Evolutionary conservation across 2,329 filamentous ascomycete species (phyloP).

Genomic region (Lizonia empirigonia): DNA sequence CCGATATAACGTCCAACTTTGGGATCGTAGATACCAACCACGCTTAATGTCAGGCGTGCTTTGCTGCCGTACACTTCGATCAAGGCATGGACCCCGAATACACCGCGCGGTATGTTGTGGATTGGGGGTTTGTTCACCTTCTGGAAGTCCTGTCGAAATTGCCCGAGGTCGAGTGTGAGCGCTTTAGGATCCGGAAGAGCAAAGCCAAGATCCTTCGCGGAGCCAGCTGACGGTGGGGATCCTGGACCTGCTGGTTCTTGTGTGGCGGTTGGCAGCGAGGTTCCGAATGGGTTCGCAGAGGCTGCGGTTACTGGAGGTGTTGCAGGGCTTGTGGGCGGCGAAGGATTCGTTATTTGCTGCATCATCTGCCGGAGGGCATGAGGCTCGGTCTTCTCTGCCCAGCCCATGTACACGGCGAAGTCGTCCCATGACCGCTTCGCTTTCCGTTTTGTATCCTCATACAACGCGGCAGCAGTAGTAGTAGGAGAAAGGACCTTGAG

Average conservation of each 20-base stretch:
- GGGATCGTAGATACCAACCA: slow-evolving; percentile 54
- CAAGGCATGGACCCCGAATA: slow-evolving; percentile 52
- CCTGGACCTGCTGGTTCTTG: slow-evolving; percentile 16
- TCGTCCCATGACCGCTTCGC: slow-evolving; percentile 27
- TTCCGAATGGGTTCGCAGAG: slow-evolving; percentile 12
- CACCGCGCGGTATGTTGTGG: slow-evolving; percentile 51
- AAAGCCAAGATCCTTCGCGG: slow-evolving; percentile 27
- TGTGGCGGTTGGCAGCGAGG: slow-evolving; percentile 21
- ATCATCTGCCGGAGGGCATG: slow-evolving; percentile 20
- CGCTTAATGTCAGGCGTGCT: slow-evolving; percentile 52
- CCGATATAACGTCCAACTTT: slow-evolving; percentile 46
- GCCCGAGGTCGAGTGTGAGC: slow-evolving; percentile 34
- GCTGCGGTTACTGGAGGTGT: slow-evolving; percentile 13
- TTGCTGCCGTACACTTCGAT: slow-evolving; percentile 54
- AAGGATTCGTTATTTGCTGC: slow-evolving; percentile 17
- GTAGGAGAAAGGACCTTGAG: slow-evolving; percentile 30
- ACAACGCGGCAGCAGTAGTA: slow-evolving; percentile 29
- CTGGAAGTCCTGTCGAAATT: slow-evolving; percentile 33
- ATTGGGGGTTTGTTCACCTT: slow-evolving; percentile 23
- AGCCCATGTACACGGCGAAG: slow-evolving; percentile 34
- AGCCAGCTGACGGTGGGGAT: slow-evolving; percentile 17
- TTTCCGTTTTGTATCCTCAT: slow-evolving; percentile 32
- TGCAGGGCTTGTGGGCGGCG: slow-evolving; percentile 7
- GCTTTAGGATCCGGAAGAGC: slow-evolving; percentile 35
- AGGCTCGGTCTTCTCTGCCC: slow-evolving; percentile 24